Evolutionary conservation across 2,329 filamentous ascomycete species (phyloP).

Genomic region (Nemania sp.): DNA sequence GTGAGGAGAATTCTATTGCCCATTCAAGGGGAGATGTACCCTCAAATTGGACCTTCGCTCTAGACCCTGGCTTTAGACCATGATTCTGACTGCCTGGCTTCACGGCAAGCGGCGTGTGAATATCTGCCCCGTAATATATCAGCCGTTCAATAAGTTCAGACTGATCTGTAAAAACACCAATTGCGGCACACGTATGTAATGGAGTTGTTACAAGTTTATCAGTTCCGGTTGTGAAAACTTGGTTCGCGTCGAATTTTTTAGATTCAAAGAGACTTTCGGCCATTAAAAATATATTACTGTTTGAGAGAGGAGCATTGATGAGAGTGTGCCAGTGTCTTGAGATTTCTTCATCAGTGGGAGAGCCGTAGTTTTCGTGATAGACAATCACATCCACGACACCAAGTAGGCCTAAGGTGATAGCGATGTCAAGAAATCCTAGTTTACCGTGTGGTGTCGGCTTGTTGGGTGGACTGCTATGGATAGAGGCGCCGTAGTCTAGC

Average conservation of each 20-base stretch:
- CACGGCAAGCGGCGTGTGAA: slow-evolving; percentile 31
- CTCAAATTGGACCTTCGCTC: slow-evolving; percentile 13
- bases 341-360: slow-evolving; percentile 34
- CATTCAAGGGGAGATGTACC: slow-evolving; percentile 41
- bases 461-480: slow-evolving; percentile 30
- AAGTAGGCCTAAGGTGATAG: slow-evolving; percentile 19
- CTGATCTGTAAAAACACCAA: not conserved
- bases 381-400: slow-evolving; percentile 21
- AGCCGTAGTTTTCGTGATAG: slow-evolving; percentile 23
- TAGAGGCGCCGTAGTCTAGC: slow-evolving; percentile 39
- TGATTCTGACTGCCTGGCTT: not conserved
- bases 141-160: not conserved
- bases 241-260: slow-evolving; percentile 8
- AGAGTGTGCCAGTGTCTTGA: slow-evolving; percentile 29
- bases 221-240: not conserved
- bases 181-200: slow-evolving; percentile 12
- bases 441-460: not conserved
- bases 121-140: slow-evolving; percentile 13
- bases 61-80: not conserved
- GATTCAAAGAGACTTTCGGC: slow-evolving; percentile 18
- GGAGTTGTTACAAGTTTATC: slow-evolving; percentile 3
- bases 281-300: not conserved
- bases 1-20: slow-evolving; percentile 37
- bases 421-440: slow-evolving; percentile 35
- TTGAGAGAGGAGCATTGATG: not conserved